Evolutionary conservation across 2,329 filamentous ascomycete species (phyloP), one percentile per base, ranked within the genome.

Genomic region (Colletotrichum navitas): DNA sequence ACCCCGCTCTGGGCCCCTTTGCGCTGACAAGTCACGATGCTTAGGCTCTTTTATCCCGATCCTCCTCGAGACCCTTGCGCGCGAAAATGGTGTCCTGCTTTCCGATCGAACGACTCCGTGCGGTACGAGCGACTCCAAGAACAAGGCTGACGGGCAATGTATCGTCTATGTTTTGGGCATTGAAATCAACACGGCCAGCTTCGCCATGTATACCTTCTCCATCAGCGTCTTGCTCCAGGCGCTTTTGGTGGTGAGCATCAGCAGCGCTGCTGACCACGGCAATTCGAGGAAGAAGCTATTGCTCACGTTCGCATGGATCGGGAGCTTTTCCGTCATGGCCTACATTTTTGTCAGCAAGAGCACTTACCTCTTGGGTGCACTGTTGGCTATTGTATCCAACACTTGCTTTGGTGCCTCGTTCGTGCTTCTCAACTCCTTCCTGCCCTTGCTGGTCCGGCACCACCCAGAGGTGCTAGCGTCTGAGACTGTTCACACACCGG

Each of bases 151-250:
- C 52, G 87, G 86, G 60, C 94, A 97, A 79, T 99, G 96, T 79
- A 85, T 98, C 71, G 90, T 98, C 71, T 89, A 92, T 74, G 85
- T 98, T 6, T 84, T 97, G 32, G 95, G 95, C 7, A 81, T 93
- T 71, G 92, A 97, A 77, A 92, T 99, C 83, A 98, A 98, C 81
- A 98, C 95, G 0, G 95, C 95, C 45, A 97, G 93, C 81, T 98
- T 98, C 81, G 95, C 94, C 79, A 97, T 98, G 94, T 98, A 98
- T 83, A 98, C 94, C 2, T 99, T 99, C 82, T 97, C 94, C 69
- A 85, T 97, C 77, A 97, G 94, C 79, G 96, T 99, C 1, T 82
- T 98, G 26, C 81, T 98, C 14, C 96, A 99, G 80, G 93, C 95
- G 1, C 82, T 98, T 36, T 84, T 98, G 39, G 97, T 99, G 54